Base-by-base conservation (phyloP, 768 basidiomycete species). In the Lentinula raphanica region DNA sequence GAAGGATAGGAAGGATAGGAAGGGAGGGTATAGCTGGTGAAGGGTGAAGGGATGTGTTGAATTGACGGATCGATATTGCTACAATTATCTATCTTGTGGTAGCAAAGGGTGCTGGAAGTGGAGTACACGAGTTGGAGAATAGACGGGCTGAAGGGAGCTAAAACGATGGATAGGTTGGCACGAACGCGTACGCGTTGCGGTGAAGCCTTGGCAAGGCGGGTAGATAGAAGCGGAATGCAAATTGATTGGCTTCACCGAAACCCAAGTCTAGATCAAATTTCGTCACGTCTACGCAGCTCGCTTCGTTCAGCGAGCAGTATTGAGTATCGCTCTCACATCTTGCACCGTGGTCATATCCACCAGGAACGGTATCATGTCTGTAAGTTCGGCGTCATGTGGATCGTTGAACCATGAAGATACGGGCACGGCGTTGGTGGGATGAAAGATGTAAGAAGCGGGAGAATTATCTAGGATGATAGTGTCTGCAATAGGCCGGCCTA, bases 401-500 rank as follows among this genome's bases (percentile, higher is more conserved):
- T 85, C 85, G 71, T 86, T 88, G 72, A 89, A 89, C 88, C 88
- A 90, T 21, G 82, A 83, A 42, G 86, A 87, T 59, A 90, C 86
- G 7, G 88, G 88, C 1, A 88, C 86, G 36, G 87, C 87, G 68
- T 88, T 88, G 71, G 84, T 86, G n/a, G 86, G 85, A 66, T 90
- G 86, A 79, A 90, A 90, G 63, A 88, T 85, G 72, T 88, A 90
- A 9, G 84, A 87, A 4, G 87, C 87, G 3, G 87, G 86, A 6
- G 86, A 88, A 71, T 89, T 90, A 74, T 89, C 88, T 65, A 90
- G 80, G 72, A 90, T 89, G 66, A 89, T 88, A 39, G 79, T 83
- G 57, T 85, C 83, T 38, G 77, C 74, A 55, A 87, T 84, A 2
- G 84, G 83, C 5, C 88, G 79, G 44, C 88, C 88, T 25, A 90